Percentiles rank a stretch among this genome's conserved stretches.
Conservation (phyloP, 768 basidiomycete genomes). For the Fomitopsis pulvina region DNA sequence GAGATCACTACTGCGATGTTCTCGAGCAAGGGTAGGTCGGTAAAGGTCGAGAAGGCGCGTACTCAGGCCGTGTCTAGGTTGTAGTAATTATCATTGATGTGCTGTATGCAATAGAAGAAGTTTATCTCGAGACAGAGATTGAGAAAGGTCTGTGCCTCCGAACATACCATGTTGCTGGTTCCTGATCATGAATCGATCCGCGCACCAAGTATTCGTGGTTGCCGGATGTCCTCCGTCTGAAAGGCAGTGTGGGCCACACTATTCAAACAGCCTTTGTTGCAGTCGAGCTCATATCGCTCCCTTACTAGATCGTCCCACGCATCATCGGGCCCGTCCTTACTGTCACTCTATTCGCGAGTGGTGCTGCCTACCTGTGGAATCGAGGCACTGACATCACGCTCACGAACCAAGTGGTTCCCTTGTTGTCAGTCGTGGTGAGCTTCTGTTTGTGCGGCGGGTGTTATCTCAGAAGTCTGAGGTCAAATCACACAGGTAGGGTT, state of each 20-base stretch:
- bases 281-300: constrained; percentile 5
- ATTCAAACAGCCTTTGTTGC: background rate
- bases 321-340: constrained; percentile 82
- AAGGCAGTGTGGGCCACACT: constrained; percentile 79
- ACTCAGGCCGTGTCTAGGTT: too few relatives aligned
- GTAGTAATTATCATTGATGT: background rate
- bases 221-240: constrained; percentile 77
- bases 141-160: constrained; percentile 16
- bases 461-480: background rate
- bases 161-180: constrained; percentile 2
- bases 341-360: constrained; percentile 66
- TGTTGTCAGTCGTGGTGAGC: constrained; percentile 85
- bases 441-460: background rate
- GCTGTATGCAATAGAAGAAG: constrained; percentile 9
- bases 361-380: constrained; percentile 52
- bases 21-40: background rate
- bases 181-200: background rate
- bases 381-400: constrained; percentile 55
- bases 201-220: constrained; percentile 95
- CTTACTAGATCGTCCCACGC: constrained; percentile 52
- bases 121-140: constrained; percentile 22
- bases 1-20: background rate
- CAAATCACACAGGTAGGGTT: constrained; percentile 61
- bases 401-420: constrained; percentile 80
- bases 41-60: background rate